Percentiles rank a stretch among this genome's conserved stretches.
Evolutionary conservation across 805 yeast genomes (phyloP).

Genomic region (Barnettozyma sp.): DNA sequence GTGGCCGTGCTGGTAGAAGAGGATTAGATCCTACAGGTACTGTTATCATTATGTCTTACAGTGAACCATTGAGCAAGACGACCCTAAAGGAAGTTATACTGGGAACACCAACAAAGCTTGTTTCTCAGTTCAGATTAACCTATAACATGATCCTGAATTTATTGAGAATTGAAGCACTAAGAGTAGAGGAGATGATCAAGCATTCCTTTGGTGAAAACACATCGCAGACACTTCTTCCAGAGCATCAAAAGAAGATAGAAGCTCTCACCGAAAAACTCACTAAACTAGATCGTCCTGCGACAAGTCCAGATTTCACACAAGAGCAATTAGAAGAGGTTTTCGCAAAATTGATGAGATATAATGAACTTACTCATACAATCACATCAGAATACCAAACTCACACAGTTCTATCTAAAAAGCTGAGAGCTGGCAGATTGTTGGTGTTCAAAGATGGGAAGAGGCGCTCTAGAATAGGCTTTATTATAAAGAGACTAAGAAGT

Average conservation of each 20-base stretch:
- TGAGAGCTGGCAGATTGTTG: constrained; percentile 51
- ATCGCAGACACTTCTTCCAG: constrained; percentile 78
- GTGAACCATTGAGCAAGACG: constrained; percentile 47
- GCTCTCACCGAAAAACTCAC: constrained; percentile 42
- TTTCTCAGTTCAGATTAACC: constrained; percentile 89
- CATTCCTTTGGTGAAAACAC: constrained; percentile 91
- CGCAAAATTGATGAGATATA: constrained; percentile 39
- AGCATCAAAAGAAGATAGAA: constrained; percentile 64
- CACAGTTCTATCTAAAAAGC: constrained; percentile 39
- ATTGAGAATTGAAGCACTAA: constrained; percentile 85
- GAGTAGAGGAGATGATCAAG: constrained; percentile 98
- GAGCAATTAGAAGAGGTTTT: constrained; percentile 41
- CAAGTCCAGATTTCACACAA: constrained; percentile 32
- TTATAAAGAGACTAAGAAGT: constrained; percentile 34
- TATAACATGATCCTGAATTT: constrained; percentile 92
- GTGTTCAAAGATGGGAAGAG: constrained; percentile 46
- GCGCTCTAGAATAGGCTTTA: constrained; percentile 42
- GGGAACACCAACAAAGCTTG: constrained; percentile 85
- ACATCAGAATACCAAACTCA: constrained; percentile 41
- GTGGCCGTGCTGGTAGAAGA: constrained; percentile 98
- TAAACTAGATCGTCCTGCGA: constrained; percentile 28
- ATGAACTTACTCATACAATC: constrained; percentile 37
- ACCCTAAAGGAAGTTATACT: constrained; percentile 74
- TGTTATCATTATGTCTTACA: constrained; percentile 84
- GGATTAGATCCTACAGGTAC: constrained; percentile 93